Base-by-base conservation (phyloP, 257 asterid species). In the Scutellaria barbata region DNA sequence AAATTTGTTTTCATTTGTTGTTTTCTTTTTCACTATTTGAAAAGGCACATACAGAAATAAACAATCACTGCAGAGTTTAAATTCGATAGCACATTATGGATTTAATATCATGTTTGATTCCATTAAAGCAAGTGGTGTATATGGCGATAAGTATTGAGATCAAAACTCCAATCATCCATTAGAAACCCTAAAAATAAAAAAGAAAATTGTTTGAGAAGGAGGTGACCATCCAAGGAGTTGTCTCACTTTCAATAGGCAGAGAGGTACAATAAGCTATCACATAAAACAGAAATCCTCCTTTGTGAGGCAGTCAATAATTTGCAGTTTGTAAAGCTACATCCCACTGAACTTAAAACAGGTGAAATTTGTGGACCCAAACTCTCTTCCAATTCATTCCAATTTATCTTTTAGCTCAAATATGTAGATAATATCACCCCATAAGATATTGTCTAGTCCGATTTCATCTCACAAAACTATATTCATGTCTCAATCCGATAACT, bases 251-350 rank as follows among this genome's bases (percentile, higher is more conserved):
- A 63, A 74, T 54, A 47, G 81, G 71, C 76, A 59, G n/a, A 35
- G 55, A 25, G 20, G 58, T 72, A 77, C 56, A n/a, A 74, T 14
- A 20, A 33, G 22, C 58, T 11, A 75, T 0, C 52, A 10, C n/a
- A 39, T 40, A 59, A 71, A 42, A 75, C 73, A 67, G 66, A 25
- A 51, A 66, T 22, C 35, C 22, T 16, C 12, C 12, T 13, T 63
- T 43, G 71, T 71, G 47, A 65, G 73, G 74, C 78, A 79, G 78
- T 55, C 70, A 51, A 64, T 64, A 47, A 11, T 41, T 64, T 60
- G 82, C 85, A 76, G 83, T 39, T 75, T 48, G 80, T 76, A 83
- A 76, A 82, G 89, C 89, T 61, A 87, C 86, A 17, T 87, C 55
- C 69, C 94, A 85, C 83, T 80, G 81, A 69, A 78, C 72, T 77